Evolutionary conservation across 2,329 filamentous ascomycete species (phyloP).

Genomic region (Meredithiella fracta): DNA sequence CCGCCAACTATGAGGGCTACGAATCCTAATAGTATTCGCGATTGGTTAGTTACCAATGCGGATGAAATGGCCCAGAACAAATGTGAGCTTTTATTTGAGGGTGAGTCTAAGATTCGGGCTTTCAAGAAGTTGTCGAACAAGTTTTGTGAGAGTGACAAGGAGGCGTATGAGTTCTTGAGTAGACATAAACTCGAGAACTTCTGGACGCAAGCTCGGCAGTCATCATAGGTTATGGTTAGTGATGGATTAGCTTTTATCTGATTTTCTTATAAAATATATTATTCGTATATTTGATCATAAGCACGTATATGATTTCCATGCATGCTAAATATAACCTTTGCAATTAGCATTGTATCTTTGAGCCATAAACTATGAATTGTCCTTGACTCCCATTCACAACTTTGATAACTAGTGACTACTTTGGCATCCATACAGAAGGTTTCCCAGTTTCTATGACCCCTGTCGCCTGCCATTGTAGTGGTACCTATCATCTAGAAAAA

Average conservation of each 20-base stretch:
- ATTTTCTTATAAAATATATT: not conserved
- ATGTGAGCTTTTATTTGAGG: constrained; percentile 78
- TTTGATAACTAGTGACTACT: no score
- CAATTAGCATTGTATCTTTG: not conserved
- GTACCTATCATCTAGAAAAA: not conserved
- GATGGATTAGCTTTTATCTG: not conserved
- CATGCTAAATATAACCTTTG: not conserved
- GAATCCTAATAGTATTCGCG: constrained; percentile 44
- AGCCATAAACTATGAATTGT: no score
- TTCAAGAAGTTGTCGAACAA: constrained; percentile 83
- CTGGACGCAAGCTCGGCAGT: constrained; percentile 35
- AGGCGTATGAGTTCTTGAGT: constrained; percentile 64
- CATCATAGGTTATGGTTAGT: not conserved
- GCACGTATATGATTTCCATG: no score
- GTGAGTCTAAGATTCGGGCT: constrained; percentile 60
- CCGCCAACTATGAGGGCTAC: constrained; percentile 46
- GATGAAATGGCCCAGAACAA: constrained; percentile 72
- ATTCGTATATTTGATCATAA: not conserved
- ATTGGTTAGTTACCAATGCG: constrained; percentile 64
- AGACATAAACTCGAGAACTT: constrained; percentile 87
- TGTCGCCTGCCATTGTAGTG: not conserved
- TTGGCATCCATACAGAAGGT: no score
- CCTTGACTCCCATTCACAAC: no score
- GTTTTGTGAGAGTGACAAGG: constrained; percentile 82
- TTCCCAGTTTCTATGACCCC: not conserved